Percentiles rank a stretch among this genome's conserved stretches.
phyloP scores from a whole-genome alignment of 371 early-diverging fungal species.

The Sporodiniella umbellata region DNA sequence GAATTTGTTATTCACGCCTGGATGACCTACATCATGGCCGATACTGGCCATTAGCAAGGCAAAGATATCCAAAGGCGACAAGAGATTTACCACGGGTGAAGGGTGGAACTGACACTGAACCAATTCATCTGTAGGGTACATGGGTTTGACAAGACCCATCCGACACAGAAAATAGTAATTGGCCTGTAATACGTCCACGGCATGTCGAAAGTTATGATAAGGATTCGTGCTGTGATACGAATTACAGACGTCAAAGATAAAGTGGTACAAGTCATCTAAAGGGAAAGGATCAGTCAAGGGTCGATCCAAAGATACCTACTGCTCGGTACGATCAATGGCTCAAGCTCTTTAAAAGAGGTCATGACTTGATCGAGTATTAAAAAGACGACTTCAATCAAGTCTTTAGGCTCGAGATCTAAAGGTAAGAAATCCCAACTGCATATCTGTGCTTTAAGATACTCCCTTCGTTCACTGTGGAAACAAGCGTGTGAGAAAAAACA shows the following conservation, averaged over 20 bases:
- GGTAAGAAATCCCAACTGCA: slow-evolving; percentile 66
- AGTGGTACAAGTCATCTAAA: slow-evolving; percentile 57
- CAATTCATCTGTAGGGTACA: slow-evolving; percentile 10
- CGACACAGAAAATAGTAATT: slow-evolving; percentile 73
- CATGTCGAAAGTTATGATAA: slow-evolving; percentile 88
- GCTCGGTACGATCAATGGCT: slow-evolving; percentile 50
- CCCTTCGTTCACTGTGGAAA: slow-evolving; percentile 37
- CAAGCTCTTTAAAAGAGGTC: slow-evolving; percentile 46
- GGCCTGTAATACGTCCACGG: slow-evolving; percentile 83
- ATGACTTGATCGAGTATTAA: slow-evolving; percentile 62
- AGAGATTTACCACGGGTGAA: slow-evolving; percentile 39
- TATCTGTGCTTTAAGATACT: slow-evolving; percentile 39
- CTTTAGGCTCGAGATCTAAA: slow-evolving; percentile 55
- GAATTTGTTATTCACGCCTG: slow-evolving; percentile 82
- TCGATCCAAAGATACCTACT: slow-evolving; percentile 34
- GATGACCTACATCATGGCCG: slow-evolving; percentile 87
- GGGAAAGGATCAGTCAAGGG: not conserved
- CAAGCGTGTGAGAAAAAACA: no score
- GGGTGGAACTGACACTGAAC: not conserved
- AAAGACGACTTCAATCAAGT: slow-evolving; percentile 60
- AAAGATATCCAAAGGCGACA: slow-evolving; percentile 67
- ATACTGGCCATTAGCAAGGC: slow-evolving; percentile 75
- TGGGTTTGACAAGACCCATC: slow-evolving; percentile 52
- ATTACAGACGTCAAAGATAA: slow-evolving; percentile 62
- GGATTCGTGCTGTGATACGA: slow-evolving; percentile 76